Evolutionary conservation across 352 stramenopile species (phyloP).

Genomic region (Globisporangium splendens): DNA sequence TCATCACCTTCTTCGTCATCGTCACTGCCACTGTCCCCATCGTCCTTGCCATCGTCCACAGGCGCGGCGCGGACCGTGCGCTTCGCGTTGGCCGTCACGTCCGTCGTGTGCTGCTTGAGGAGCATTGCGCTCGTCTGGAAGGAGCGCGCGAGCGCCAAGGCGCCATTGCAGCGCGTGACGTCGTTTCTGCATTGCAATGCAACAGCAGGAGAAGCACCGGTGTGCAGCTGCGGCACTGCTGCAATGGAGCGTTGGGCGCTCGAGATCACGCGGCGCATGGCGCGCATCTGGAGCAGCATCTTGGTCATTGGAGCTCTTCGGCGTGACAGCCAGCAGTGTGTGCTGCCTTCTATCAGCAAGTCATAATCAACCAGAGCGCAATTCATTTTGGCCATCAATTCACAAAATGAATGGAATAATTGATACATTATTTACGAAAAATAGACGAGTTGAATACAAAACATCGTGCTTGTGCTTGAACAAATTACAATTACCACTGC

Average conservation of each 20-base stretch:
- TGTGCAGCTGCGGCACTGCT: background rate
- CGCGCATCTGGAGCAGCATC: constrained; percentile 12
- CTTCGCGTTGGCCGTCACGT: constrained; percentile 16
- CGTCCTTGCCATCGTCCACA: constrained; percentile 1
- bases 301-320: constrained; percentile 6
- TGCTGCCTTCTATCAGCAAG: constrained; percentile 4
- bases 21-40: constrained; percentile 2
- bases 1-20: constrained; percentile 9
- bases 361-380: background rate
- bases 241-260: background rate
- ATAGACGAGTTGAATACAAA: too few relatives aligned
- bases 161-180: background rate
- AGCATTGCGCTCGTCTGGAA: constrained; percentile 15
- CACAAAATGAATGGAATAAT: background rate
- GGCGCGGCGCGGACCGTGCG: constrained; percentile 11
- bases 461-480: too few relatives aligned
- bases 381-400: background rate
- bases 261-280: constrained; percentile 3
- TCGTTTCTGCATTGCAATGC: background rate
- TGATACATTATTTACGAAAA: too few relatives aligned
- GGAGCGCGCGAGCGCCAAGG: constrained; percentile 1
- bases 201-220: background rate
- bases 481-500: background rate
- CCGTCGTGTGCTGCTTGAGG: constrained; percentile 20
- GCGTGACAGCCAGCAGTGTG: background rate